These are phyloP conservation scores for Ganoderma lingzhi DNA, from an alignment of 1,284 basidiomycete species.

Conservation along the genomic window DNA sequence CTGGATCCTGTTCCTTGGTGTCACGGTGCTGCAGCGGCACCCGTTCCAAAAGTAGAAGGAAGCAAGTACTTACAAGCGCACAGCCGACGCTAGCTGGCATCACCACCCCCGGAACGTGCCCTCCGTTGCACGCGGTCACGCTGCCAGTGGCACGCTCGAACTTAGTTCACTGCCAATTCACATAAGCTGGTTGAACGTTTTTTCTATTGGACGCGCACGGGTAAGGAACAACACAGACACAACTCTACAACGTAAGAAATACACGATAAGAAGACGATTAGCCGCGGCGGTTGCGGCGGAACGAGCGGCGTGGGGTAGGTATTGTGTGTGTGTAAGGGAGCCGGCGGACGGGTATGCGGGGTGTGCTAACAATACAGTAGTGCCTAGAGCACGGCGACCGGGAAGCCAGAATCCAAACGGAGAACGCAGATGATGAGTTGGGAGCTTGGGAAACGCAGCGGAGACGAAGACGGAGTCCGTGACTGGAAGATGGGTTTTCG, in stretches of 20 bases:
- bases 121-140: neutral
- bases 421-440: conserved; percentile 3
- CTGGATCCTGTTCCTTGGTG: too few species aligned
- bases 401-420: conserved; percentile 17
- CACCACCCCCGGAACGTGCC: neutral
- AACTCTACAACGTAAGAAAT: conserved; percentile 22
- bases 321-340: conserved; percentile 6
- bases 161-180: neutral
- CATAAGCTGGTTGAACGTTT: neutral
- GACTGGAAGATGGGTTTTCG: neutral
- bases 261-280: conserved; percentile 29
- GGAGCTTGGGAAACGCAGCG: conserved; percentile 16
- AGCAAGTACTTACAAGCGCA: neutral
- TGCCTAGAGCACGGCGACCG: conserved; percentile 9
- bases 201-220: neutral
- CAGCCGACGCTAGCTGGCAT: neutral
- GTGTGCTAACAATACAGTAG: conserved; percentile 28
- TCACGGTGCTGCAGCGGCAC: neutral
- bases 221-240: neutral
- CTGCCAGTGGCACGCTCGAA: neutral
- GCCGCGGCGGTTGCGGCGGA: conserved; percentile 20
- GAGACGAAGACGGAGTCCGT: conserved; percentile 4
- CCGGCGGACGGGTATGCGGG: conserved; percentile 15
- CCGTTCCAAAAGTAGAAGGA: neutral
- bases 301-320: conserved; percentile 20